Evolutionary conservation across 2,329 filamentous ascomycete genomes (phyloP), one percentile per base, ranked within the genome.

Genomic region (Mycosphaerella sp.): DNA sequence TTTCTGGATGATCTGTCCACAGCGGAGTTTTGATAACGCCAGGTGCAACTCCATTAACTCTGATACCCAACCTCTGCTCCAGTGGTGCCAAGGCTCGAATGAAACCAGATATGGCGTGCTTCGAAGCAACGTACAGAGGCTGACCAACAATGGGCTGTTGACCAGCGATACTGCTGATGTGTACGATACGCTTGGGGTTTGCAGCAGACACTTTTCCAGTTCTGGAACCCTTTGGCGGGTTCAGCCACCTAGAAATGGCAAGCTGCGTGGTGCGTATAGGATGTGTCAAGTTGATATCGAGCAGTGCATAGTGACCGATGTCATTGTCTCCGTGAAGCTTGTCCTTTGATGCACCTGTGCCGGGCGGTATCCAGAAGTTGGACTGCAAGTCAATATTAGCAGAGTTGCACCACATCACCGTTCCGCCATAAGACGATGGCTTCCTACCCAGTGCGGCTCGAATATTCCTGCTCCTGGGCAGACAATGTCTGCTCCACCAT

Each of bases 1-100:
- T 84, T 66, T 84, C 80, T 0, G 80, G 79, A 59, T 83, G 74
- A 2, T 83, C 80, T 0, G 76, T 80, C 80, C 80, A 84, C 4
- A 84, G 67, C 6, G 81, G 81, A 10, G 81, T 84, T 57, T 77
- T 81, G 60, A 84, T 80, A 1, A 83, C 67, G 0, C 81, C 81
- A 0, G 81, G 81, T 12, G 80, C 80, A 2, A 84, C 80, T 5
- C 76, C 80, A 17, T 80, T 82, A 12, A 84, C 79, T 0, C 80
- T 69, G 48, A 84, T 80, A 0, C 78, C 78, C 23, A 78, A 61
- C 1, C 62, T 63, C 1, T 68, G 51, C 21, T 82, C 80, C 5
- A 83, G 72, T 1, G 70, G 66, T 0, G 69, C 76, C 11, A 84
- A 63, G 3, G 72, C 73, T 51, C 80, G 75, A 4, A 82, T 72